phyloP scores from a whole-genome alignment of 441 rosid genomes.

The Arabidopsis lyrata region DNA sequence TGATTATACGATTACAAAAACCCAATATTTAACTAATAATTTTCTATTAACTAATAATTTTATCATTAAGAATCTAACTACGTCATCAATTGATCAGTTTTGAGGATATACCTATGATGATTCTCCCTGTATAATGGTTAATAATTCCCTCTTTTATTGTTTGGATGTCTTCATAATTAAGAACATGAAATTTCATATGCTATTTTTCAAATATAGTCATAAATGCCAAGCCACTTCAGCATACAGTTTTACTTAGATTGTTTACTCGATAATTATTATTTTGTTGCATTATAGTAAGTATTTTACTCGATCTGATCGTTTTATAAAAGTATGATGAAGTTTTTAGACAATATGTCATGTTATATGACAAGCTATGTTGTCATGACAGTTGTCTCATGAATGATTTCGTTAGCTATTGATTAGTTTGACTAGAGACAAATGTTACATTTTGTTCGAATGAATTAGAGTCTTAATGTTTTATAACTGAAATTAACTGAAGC shows the following conservation, averaged over 20 bases:
- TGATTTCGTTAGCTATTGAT: constrained; percentile 18
- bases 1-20: constrained; percentile 4
- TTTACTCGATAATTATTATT: constrained; percentile 22
- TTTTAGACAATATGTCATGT: constrained; percentile 22
- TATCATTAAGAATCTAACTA: constrained; percentile 28
- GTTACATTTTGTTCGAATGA: constrained; percentile 22
- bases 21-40: neutral
- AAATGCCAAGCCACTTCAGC: constrained; percentile 31
- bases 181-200: constrained; percentile 21
- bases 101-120: constrained; percentile 41
- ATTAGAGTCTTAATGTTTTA: neutral
- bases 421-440: constrained; percentile 27
- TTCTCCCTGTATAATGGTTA: constrained; percentile 14
- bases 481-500: neutral
- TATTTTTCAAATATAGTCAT: constrained; percentile 20
- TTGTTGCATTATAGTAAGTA: constrained; percentile 9
- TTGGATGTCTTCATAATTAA: constrained; percentile 37
- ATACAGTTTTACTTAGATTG: neutral
- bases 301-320: neutral
- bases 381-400: constrained; percentile 37
- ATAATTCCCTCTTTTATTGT: constrained; percentile 14
- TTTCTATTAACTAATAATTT: constrained; percentile 6
- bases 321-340: neutral
- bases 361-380: constrained; percentile 38
- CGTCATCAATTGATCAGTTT: constrained; percentile 22